Base-by-base conservation (phyloP, 345 rosid species). In the Hevea brasiliensis region DNA sequence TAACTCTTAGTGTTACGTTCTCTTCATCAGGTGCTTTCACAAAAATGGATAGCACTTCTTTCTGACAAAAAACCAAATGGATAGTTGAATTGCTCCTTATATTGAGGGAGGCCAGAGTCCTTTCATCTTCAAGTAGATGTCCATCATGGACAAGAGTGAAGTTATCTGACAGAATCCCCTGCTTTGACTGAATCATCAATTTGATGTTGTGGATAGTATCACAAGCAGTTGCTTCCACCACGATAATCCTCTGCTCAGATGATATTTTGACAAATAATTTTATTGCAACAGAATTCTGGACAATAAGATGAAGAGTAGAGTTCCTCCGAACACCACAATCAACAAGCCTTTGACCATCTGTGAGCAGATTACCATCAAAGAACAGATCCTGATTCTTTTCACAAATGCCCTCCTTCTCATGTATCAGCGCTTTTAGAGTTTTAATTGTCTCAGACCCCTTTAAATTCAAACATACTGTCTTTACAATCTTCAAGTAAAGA, bases 111-210 rank as follows among this genome's bases (percentile, higher is more conserved):
- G 76, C 58, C 24, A 85, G 41, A 71, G 65, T 68, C 67, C 48
- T 61, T n/a, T 45, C 75, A 58, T 82, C 84, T 60, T 77, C 76
- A 40, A 82, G 81, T 7, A 76, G 8, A 11, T 55, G 51, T 45
- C 86, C 86, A 32, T 68, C 63, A 20, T 29, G 74, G 27, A 78
- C 47, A 74, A 85, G 83, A 35, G 55, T 41, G 50, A 73, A 85
- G n/a, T n/a, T 53, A 42, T 74, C 42, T 1, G 64, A 54, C 13
- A 59, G 69, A 58, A 85, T 78, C 18, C 81, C 78, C 67, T 79
- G 80, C 45, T 59, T 71, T 5, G 13, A 61, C 64, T 71, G 65
- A 63, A 85, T 81, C 75, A 56, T 12, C 0, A 65, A 60, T 65
- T 81, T 78, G 57, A 83, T 59, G n/a, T 20, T 45, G 59, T 50